A percentile compares a stretch with the other conserved stretches of the same genome.
These are phyloP conservation scores for Cystofilobasidium capitatum DNA, from an alignment of 768 basidiomycete genomes.

Conservation along the genomic window DNA sequence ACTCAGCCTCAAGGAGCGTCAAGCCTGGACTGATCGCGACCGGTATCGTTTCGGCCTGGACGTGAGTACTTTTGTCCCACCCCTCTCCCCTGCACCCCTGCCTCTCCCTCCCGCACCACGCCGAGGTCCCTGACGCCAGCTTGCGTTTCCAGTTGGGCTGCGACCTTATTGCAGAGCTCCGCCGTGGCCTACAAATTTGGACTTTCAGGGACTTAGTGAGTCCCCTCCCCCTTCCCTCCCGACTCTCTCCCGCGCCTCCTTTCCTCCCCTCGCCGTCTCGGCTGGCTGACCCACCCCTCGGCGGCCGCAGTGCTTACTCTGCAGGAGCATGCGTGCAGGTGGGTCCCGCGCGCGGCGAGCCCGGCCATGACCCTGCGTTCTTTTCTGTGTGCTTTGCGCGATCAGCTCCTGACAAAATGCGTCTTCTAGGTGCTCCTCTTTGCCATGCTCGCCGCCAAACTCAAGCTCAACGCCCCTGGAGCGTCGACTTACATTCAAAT, in stretches of 20 bases:
- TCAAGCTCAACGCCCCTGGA: slow-evolving; percentile 72
- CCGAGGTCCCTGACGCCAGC: slow-evolving; percentile 49
- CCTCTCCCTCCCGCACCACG: slow-evolving; percentile 53
- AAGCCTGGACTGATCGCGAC: slow-evolving; percentile 87
- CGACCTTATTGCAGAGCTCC: slow-evolving; percentile 57
- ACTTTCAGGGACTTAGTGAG: slow-evolving; percentile 63
- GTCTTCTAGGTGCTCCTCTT: slow-evolving; percentile 73
- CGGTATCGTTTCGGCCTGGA: slow-evolving; percentile 55
- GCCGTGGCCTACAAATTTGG: slow-evolving; percentile 79
- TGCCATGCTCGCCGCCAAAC: slow-evolving; percentile 77
- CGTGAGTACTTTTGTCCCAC: too few relatives aligned
- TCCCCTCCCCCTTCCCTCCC: background rate
- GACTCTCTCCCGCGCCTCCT: too few relatives aligned
- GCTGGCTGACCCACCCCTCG: too few relatives aligned
- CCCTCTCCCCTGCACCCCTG: too few relatives aligned
- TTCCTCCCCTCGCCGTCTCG: too few relatives aligned
- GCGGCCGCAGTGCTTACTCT: too few relatives aligned
- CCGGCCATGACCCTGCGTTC: background rate
- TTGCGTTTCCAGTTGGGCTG: too few relatives aligned
- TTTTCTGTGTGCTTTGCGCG: slow-evolving; percentile 1
- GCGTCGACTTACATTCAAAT: slow-evolving; percentile 84
- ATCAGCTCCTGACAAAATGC: too few relatives aligned
- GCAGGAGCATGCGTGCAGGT: background rate
- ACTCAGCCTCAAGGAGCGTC: slow-evolving; percentile 46
- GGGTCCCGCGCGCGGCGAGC: background rate